A percentile compares a stretch with the other conserved stretches of the same genome.
phyloP scores from a whole-genome alignment of 257 asterid genomes.

The Solanum megistacrolobum region DNA sequence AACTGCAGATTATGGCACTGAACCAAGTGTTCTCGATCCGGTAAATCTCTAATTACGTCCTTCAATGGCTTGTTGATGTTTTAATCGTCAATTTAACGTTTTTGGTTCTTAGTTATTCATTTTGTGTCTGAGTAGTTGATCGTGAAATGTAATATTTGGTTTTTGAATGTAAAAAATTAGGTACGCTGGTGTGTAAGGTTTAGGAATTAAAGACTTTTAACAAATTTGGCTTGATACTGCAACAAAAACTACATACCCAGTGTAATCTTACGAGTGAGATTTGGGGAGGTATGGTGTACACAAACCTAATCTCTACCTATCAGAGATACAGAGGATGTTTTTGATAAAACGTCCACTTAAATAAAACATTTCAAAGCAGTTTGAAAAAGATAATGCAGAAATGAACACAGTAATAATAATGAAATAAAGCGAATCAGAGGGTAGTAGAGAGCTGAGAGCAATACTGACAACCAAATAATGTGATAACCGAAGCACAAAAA shows the following conservation, averaged over 20 bases:
- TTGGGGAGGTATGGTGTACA: neutral
- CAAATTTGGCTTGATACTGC: neutral
- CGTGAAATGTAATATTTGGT: neutral
- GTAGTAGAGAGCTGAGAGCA: neutral
- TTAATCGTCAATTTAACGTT: neutral
- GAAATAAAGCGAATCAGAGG: neutral
- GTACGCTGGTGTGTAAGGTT: neutral
- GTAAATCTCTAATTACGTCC: slow-evolving; percentile 16
- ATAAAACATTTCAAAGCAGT: neutral
- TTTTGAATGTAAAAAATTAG: neutral
- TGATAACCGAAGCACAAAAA: neutral
- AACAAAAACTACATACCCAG: neutral
- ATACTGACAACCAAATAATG: neutral
- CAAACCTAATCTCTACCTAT: neutral
- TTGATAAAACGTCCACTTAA: neutral
- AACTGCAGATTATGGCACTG: slow-evolving; percentile 84
- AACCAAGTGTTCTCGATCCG: slow-evolving; percentile 77
- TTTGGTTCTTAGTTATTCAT: neutral
- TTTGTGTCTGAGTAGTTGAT: neutral
- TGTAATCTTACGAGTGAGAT: neutral
- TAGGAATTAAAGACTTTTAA: neutral
- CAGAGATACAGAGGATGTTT: neutral
- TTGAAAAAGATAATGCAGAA: neutral
- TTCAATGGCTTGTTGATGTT: neutral
- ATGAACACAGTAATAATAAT: neutral